A percentile compares a stretch with the other conserved stretches of the same genome.
Conservation (phyloP, 1,284 basidiomycete species). For the Ustilago trichophora region DNA sequence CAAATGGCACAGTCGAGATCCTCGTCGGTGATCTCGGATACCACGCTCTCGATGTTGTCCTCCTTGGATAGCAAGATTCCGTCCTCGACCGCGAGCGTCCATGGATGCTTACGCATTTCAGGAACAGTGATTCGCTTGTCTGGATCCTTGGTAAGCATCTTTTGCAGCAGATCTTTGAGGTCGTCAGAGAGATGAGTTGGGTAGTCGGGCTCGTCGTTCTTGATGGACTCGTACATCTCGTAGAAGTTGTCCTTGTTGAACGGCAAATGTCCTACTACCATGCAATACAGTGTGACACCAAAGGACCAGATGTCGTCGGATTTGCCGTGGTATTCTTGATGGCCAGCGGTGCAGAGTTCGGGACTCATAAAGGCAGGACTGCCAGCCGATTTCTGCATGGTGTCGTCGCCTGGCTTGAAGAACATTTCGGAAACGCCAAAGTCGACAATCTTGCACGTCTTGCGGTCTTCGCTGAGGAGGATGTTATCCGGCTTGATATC, state of each 20-base stretch:
- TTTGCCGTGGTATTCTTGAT: conserved; percentile 68
- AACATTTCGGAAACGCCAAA: conserved; percentile 73
- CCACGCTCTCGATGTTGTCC: conserved; percentile 52
- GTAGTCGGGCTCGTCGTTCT: conserved; percentile 64
- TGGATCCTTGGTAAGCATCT: conserved; percentile 58
- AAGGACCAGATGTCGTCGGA: conserved; percentile 72
- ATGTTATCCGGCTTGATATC: conserved; percentile 72
- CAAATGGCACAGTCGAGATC: conserved; percentile 62
- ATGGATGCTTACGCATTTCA: conserved; percentile 57
- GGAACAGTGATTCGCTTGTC: conserved; percentile 50
- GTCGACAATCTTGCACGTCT: conserved; percentile 71
- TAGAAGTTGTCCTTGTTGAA: conserved; percentile 70
- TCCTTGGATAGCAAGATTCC: conserved; percentile 42
- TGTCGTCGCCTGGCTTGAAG: conserved; percentile 68
- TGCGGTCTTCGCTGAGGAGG: conserved; percentile 69
- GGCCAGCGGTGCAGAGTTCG: conserved; percentile 66
- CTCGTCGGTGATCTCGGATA: conserved; percentile 62
- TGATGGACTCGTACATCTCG: conserved; percentile 70
- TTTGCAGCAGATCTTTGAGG: conserved; percentile 47
- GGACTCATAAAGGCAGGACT: conserved; percentile 73
- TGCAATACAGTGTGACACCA: conserved; percentile 72
- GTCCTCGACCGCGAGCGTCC: conserved; percentile 47
- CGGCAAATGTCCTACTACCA: conserved; percentile 70
- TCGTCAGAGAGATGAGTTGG: conserved; percentile 47
- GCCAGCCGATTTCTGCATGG: conserved; percentile 69